These are phyloP conservation scores for Exophiala lecanii-corni DNA, from an alignment of 2,329 filamentous ascomycete genomes.

Conservation along the genomic window DNA sequence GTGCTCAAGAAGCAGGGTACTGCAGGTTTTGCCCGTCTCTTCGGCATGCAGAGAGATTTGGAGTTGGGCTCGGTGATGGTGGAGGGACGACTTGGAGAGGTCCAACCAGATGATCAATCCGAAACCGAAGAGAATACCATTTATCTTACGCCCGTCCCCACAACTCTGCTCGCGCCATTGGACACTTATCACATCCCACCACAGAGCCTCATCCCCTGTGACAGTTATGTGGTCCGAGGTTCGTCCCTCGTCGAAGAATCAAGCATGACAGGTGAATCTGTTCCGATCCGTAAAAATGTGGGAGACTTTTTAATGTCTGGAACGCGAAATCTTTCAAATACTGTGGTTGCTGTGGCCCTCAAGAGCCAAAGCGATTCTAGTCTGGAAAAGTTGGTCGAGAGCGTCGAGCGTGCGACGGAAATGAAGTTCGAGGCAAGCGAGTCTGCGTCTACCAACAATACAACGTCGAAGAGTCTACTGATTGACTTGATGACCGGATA, in stretches of 20 bases:
- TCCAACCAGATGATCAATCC: background rate
- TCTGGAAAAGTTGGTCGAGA: conserved; percentile 14
- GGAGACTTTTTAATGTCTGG: conserved; percentile 17
- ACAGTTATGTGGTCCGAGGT: conserved; percentile 62
- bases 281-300: conserved; percentile 53
- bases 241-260: conserved; percentile 68
- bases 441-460: background rate
- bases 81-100: background rate
- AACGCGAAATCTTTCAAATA: conserved; percentile 14
- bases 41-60: conserved; percentile 9
- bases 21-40: conserved; percentile 8
- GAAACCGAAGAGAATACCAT: background rate
- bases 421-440: conserved; percentile 3
- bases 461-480: background rate
- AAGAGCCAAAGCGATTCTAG: conserved; percentile 13
- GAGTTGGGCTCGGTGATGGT: conserved; percentile 9
- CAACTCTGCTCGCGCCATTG: conserved; percentile 9
- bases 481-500: conserved; percentile 8
- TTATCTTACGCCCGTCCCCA: conserved; percentile 4
- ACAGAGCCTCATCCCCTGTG: conserved; percentile 31
- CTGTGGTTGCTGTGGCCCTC: conserved; percentile 12
- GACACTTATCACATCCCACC: conserved; percentile 7
- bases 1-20: conserved; percentile 12
- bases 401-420: conserved; percentile 11
- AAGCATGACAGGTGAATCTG: conserved; percentile 69